Base-by-base conservation (phyloP, 1,284 basidiomycete species). In the Fomitopsis betulina region DNA sequence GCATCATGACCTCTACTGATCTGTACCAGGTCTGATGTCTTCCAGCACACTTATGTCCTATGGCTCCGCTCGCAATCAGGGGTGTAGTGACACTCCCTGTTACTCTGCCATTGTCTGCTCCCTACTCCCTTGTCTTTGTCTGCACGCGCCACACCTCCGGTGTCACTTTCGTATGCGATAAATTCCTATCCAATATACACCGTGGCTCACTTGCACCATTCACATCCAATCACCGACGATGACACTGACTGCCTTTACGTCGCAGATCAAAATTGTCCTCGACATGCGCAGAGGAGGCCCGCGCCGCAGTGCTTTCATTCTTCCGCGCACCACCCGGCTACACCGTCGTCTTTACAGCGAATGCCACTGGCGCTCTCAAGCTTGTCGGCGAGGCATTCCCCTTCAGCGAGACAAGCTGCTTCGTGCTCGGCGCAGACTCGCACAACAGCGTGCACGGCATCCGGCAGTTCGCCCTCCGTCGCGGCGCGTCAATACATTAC, bases 391-490 rank as follows among this genome's bases (percentile, higher is more conserved):
- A 94, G 69, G 79, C 88, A 0, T 94, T 86, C 67, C 86, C 87
- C 0, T 94, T 92, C 67, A 71, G 73, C 33, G 71, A 75, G 43
- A 78, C 75, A 10, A 82, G 84, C 51, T 72, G 70, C 39, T 86
- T 85, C 65, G 78, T 91, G 50, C 81, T 93, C 52, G 80, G 85
- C 15, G 78, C 79, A 12, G 89, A 93, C 70, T 86, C 88, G 12
- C 91, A 93, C 69, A 94, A 93, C 66, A 92, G 89, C 63, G 85
- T 94, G 13, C 87, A 93, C 63, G 92, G 92, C 8, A 86, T 94
- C 55, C 80, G 92, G 47, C 80, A 88, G 69, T 90, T 83, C 65
- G 89, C 89, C 0, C 68, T 69, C 2, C 70, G 75, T 58, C 78
- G 76, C 33, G 83, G 83, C 5, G 83, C 86, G 2, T 67, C 73